Evolutionary conservation across 1,139 yeast genomes (phyloP).

Genomic region (Tardiomyces digboiensis): DNA sequence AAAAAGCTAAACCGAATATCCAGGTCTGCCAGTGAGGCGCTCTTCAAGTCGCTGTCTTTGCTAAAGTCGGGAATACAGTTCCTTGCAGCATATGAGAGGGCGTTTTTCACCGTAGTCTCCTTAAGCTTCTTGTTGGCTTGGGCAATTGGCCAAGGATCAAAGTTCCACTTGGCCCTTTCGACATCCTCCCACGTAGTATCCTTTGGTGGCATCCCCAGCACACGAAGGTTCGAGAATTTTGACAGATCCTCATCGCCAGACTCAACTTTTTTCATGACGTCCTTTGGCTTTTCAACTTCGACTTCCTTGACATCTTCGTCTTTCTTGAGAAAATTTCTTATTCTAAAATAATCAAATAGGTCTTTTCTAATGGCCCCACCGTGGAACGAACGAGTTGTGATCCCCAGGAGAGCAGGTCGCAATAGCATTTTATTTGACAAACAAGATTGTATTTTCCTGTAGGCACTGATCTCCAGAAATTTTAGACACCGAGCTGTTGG

Average conservation of each 20-base stretch:
- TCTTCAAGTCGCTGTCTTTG: not conserved
- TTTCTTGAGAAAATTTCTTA: not conserved
- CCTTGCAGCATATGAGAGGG: not conserved
- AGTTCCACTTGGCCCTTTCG: conserved; percentile 14
- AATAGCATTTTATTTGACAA: too few relatives aligned
- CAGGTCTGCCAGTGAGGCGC: conserved; percentile 33
- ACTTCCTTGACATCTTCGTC: not conserved
- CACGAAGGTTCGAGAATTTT: conserved; percentile 14
- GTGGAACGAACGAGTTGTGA: not conserved
- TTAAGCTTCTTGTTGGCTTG: conserved; percentile 12
- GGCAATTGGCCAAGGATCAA: conserved; percentile 22
- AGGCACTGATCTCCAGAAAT: too few relatives aligned
- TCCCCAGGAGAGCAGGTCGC: too few relatives aligned
- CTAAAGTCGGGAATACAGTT: not conserved
- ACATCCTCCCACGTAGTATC: conserved; percentile 12
- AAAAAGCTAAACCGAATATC: conserved; percentile 47
- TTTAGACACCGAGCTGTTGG: too few relatives aligned
- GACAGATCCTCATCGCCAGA: conserved; percentile 9
- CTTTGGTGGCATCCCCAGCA: conserved; percentile 17
- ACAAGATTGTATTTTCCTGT: too few relatives aligned
- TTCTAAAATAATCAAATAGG: not conserved
- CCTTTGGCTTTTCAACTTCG: conserved; percentile 10
- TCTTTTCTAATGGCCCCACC: not conserved
- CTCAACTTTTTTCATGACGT: conserved; percentile 17
- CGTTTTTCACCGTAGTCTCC: conserved; percentile 13